These are phyloP conservation scores for Vigna unguiculata DNA, from an alignment of 306 rosid species.

Conservation along the genomic window DNA sequence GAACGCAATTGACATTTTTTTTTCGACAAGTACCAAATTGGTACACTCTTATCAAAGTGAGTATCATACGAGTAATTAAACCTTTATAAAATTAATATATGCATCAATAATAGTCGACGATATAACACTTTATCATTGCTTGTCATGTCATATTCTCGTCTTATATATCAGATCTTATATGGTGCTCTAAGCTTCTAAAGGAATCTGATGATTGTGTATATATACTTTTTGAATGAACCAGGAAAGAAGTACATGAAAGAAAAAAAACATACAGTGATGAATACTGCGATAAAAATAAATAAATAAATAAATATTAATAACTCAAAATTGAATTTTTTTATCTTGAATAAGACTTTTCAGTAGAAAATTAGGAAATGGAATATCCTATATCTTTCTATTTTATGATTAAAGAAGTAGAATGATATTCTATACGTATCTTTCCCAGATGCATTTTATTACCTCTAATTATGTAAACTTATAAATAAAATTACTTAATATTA, in stretches of 20 bases:
- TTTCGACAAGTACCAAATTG: too few species aligned
- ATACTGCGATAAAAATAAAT: too few species aligned
- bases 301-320: too few species aligned
- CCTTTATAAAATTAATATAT: neutral
- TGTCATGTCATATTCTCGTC: neutral
- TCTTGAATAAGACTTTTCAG: neutral
- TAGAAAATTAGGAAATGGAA: neutral
- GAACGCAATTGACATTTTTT: too few species aligned
- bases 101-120: neutral
- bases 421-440: neutral
- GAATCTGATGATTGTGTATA: neutral
- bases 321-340: neutral
- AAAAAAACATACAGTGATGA: too few species aligned
- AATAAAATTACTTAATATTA: too few species aligned
- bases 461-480: too few species aligned
- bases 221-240: too few species aligned
- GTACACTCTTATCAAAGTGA: too few species aligned
- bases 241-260: too few species aligned
- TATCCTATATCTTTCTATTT: neutral
- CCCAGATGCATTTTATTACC: too few species aligned
- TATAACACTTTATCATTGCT: neutral
- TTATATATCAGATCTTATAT: neutral
- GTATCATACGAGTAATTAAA: too few species aligned
- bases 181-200: neutral
- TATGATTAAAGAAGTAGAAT: neutral